Percentiles rank a stretch among this genome's conserved stretches.
Evolutionary conservation across 768 basidiomycete genomes (phyloP).

Genomic region (Suillus sp.): DNA sequence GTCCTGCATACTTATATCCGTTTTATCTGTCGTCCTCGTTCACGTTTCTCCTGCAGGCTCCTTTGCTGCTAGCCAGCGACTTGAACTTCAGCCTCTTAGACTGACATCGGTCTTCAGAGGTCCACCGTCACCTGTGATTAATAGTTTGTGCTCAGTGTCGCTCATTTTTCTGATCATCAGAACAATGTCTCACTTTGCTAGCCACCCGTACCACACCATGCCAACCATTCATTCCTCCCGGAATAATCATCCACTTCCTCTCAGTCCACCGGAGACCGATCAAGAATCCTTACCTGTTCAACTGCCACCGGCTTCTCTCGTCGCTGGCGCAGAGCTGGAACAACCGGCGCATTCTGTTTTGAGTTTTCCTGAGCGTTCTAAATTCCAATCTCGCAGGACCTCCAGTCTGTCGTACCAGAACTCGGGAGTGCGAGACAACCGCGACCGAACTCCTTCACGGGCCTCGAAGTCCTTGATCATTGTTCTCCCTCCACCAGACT

Average conservation of each 20-base stretch:
- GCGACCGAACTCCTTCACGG: constrained; percentile 42
- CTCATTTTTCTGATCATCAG: neutral
- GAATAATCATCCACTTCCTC: constrained; percentile 24
- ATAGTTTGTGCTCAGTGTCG: neutral
- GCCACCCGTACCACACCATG: constrained; percentile 44
- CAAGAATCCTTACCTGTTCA: constrained; percentile 11
- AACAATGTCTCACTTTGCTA: constrained; percentile 47
- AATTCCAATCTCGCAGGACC: constrained; percentile 41
- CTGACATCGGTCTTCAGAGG: neutral
- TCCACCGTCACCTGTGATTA: constrained; percentile 1
- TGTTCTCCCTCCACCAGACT: constrained; percentile 62
- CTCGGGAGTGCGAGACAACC: constrained; percentile 46
- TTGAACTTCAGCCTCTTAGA: neutral
- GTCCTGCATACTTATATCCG: constrained; percentile 17
- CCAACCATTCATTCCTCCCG: constrained; percentile 40
- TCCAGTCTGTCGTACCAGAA: constrained; percentile 60
- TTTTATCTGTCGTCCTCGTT: neutral
- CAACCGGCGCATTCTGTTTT: neutral
- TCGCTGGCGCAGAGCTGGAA: constrained; percentile 20
- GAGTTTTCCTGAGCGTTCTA: constrained; percentile 15
- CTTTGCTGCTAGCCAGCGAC: constrained; percentile 14
- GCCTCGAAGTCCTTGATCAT: constrained; percentile 59
- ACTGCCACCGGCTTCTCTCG: neutral
- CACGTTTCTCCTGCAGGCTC: neutral
- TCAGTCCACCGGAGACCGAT: constrained; percentile 46